Evolutionary conservation across 768 basidiomycete species (phyloP).

Genomic region (Lactifluus pinguis): DNA sequence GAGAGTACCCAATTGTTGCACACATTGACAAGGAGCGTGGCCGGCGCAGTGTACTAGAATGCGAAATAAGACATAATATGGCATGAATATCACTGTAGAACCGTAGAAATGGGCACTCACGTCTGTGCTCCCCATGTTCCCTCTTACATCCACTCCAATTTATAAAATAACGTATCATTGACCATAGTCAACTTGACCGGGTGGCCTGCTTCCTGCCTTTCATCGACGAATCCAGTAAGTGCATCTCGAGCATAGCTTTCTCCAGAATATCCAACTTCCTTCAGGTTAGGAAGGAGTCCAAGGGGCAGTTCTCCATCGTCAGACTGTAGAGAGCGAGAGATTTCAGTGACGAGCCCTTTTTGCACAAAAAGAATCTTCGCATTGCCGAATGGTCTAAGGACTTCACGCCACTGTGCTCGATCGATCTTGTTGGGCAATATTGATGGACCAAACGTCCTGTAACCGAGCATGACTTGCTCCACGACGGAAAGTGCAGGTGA

Average conservation of each 20-base stretch:
- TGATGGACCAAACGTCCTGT: neutral
- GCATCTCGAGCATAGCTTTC: too few relatives aligned
- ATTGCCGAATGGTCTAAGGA: neutral
- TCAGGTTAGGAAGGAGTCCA: neutral
- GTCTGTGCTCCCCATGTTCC: too few relatives aligned
- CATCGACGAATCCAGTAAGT: neutral
- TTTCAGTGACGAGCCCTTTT: neutral
- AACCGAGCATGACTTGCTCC: neutral
- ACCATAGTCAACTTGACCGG: neutral
- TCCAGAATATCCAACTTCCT: neutral
- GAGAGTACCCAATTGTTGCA: too few relatives aligned
- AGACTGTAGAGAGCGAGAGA: neutral
- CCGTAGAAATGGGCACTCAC: too few relatives aligned
- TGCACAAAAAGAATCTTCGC: neutral
- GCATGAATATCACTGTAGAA: too few relatives aligned
- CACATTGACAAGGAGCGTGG: too few relatives aligned
- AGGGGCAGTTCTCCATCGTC: neutral
- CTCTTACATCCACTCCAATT: too few relatives aligned
- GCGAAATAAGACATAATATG: too few relatives aligned
- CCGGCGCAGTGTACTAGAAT: too few relatives aligned
- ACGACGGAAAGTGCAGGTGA: neutral
- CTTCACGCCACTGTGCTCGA: neutral
- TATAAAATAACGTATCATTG: too few relatives aligned
- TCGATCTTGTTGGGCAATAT: neutral
- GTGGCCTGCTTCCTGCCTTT: neutral